These are phyloP conservation scores for Phytopythium litorale DNA, from an alignment of 352 stramenopile species.

Conservation along the genomic window DNA sequence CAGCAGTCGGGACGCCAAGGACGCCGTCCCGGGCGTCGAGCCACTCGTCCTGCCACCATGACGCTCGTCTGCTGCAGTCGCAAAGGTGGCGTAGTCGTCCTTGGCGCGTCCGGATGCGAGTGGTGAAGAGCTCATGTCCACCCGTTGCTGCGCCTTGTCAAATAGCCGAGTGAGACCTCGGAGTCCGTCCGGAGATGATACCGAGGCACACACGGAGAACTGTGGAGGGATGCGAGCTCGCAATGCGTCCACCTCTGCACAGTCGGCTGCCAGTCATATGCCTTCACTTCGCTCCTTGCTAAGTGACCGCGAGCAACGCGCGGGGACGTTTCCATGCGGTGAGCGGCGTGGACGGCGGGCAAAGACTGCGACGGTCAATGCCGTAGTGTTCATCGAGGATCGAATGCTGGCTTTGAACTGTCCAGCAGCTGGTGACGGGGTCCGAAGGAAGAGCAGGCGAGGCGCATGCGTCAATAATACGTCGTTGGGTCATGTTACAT, in stretches of 20 bases:
- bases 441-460: neutral
- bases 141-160: neutral
- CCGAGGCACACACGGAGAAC: too few species aligned
- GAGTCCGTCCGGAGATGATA: too few species aligned
- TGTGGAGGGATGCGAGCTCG: neutral
- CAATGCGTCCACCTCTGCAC: too few species aligned
- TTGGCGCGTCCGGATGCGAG: neutral
- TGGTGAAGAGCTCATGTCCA: neutral
- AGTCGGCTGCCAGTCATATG: too few species aligned
- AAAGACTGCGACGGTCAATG: too few species aligned
- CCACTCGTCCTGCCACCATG: neutral
- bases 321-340: neutral
- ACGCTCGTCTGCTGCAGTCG: neutral
- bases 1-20: slow-evolving; percentile 18
- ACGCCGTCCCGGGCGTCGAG: slow-evolving; percentile 2
- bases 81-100: neutral
- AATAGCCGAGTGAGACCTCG: neutral
- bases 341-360: too few species aligned
- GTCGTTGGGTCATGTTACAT: slow-evolving; percentile 7
- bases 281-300: neutral
- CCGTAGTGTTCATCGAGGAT: too few species aligned
- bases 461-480: slow-evolving; percentile 3
- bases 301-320: neutral
- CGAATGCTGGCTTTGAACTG: too few species aligned
- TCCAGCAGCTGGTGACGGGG: too few species aligned